These are phyloP conservation scores for Pseudomonodictys pantanalensis DNA, from an alignment of 495 filamentous ascomycete genomes.

Conservation along the genomic window DNA sequence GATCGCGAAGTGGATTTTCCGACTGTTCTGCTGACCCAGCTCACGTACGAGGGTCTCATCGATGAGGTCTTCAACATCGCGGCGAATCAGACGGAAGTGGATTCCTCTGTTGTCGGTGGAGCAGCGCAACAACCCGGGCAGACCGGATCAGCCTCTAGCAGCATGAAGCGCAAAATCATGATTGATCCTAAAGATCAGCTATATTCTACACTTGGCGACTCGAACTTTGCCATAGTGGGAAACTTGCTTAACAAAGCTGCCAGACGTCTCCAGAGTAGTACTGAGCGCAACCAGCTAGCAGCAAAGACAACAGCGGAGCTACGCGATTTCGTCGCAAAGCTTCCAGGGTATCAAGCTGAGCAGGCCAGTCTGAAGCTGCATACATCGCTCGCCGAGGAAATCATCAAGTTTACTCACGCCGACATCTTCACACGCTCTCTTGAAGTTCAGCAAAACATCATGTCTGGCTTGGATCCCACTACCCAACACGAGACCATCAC, in stretches of 20 bases:
- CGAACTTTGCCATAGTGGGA: slow-evolving; percentile 93
- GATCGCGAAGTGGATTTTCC: slow-evolving; percentile 93
- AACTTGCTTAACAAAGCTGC: slow-evolving; percentile 86
- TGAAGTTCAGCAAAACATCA: slow-evolving; percentile 93
- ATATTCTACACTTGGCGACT: slow-evolving; percentile 82
- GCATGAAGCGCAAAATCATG: slow-evolving; percentile 82
- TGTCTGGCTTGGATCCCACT: slow-evolving; percentile 83
- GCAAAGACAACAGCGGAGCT: slow-evolving; percentile 86
- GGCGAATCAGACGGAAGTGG: slow-evolving; percentile 86
- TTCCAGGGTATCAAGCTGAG: slow-evolving; percentile 90
- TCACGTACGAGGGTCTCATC: slow-evolving; percentile 95
- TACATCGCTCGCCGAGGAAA: slow-evolving; percentile 88
- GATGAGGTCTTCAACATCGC: slow-evolving; percentile 91
- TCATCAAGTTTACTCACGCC: slow-evolving; percentile 82
- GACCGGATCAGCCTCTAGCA: slow-evolving; percentile 55
- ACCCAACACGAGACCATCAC: slow-evolving; percentile 87
- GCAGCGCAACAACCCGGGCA: slow-evolving; percentile 50
- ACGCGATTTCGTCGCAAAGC: slow-evolving; percentile 83
- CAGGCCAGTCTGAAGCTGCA: slow-evolving; percentile 89
- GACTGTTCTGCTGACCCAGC: slow-evolving; percentile 84
- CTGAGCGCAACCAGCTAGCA: slow-evolving; percentile 76
- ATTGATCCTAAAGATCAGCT: slow-evolving; percentile 88
- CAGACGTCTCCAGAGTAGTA: slow-evolving; percentile 79
- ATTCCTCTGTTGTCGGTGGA: slow-evolving; percentile 81
- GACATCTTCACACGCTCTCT: slow-evolving; percentile 84